Conservation (phyloP, 75 land plant species). For the Selaginella tamariscina region DNA sequence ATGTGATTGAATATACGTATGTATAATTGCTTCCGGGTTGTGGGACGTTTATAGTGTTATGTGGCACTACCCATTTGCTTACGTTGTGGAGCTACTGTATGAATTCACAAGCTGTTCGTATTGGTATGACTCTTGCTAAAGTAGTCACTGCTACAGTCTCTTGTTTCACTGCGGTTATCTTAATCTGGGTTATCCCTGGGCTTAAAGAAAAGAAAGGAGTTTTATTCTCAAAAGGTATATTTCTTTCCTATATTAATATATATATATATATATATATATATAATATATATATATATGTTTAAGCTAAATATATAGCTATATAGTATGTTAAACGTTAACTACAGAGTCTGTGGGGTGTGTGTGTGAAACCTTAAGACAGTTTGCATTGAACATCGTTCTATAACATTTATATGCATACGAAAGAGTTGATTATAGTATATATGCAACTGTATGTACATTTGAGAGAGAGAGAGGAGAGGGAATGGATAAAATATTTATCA, state of each 20-base stretch:
- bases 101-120: background rate
- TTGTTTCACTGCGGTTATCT: conserved; percentile 2
- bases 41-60: conserved; percentile 1
- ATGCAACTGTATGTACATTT: too few relatives aligned
- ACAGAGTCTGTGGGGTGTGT: too few relatives aligned
- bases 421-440: background rate
- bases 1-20: background rate
- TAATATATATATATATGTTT: too few relatives aligned
- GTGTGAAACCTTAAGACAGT: too few relatives aligned
- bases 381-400: too few relatives aligned
- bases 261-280: too few relatives aligned
- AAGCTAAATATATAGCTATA: too few relatives aligned
- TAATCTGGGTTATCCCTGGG: conserved; percentile 7
- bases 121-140: conserved; percentile 3
- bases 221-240: background rate
- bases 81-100: background rate
- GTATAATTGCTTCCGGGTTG: background rate
- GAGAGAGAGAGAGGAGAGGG: too few relatives aligned
- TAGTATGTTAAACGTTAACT: too few relatives aligned
- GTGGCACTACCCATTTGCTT: conserved; percentile 13
- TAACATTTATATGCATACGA: too few relatives aligned
- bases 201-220: conserved; percentile 6
- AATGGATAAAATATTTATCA: too few relatives aligned
- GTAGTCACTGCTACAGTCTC: conserved; percentile 1
- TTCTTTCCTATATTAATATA: too few relatives aligned